Percentiles rank a stretch among this genome's conserved stretches.
These are phyloP conservation scores for Styphnolobium japonicum DNA, from an alignment of 306 rosid genomes.

Conservation along the genomic window DNA sequence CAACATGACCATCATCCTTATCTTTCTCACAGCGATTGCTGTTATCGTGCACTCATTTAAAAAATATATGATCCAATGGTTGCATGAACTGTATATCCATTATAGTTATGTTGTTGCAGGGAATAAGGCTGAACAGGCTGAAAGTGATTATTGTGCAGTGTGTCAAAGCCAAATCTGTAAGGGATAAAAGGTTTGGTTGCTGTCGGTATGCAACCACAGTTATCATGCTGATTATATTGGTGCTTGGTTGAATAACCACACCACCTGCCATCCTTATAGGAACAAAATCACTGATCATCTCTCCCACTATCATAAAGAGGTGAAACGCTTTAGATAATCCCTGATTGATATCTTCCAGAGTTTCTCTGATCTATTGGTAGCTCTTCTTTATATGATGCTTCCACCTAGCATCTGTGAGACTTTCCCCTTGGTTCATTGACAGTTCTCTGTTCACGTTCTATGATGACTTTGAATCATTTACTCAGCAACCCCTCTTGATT, in stretches of 20 bases:
- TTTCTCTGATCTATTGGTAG: slow-evolving; percentile 14
- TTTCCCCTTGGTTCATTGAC: slow-evolving; percentile 28
- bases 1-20: slow-evolving; percentile 10
- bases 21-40: slow-evolving; percentile 18
- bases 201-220: slow-evolving; percentile 31
- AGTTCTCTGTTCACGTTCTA: not conserved
- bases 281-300: slow-evolving; percentile 15
- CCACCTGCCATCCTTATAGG: slow-evolving; percentile 45
- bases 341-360: not conserved
- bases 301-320: not conserved
- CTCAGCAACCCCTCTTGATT: too few relatives aligned
- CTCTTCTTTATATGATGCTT: slow-evolving; percentile 6
- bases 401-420: slow-evolving; percentile 11
- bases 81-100: not conserved
- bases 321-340: not conserved
- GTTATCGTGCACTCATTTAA: not conserved
- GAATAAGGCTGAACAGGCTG: not conserved
- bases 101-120: not conserved
- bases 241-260: slow-evolving; percentile 36
- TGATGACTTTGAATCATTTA: too few relatives aligned
- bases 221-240: slow-evolving; percentile 36
- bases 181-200: slow-evolving; percentile 14
- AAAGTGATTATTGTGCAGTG: slow-evolving; percentile 28
- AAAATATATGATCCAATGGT: slow-evolving; percentile 7
- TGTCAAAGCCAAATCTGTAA: slow-evolving; percentile 21